Percentiles rank a stretch among this genome's conserved stretches.
These are phyloP conservation scores for Emergomyces orientalis DNA, from an alignment of 2,329 filamentous ascomycete species.

Conservation along the genomic window DNA sequence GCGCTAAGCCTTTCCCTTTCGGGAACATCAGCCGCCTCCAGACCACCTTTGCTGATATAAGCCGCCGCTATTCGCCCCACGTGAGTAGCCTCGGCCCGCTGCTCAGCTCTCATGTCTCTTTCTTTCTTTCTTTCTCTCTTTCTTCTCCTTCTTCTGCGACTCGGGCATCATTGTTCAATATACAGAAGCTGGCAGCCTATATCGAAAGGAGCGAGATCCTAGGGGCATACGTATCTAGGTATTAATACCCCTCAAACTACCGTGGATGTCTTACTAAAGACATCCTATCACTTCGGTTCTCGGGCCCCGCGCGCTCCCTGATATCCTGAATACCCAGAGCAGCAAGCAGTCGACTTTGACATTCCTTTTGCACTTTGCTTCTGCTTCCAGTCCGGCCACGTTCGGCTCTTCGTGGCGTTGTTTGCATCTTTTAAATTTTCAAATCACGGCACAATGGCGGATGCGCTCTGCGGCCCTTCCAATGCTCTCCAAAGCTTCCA, in stretches of 20 bases:
- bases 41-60: not conserved
- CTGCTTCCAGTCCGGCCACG: not conserved
- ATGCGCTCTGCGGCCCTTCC: constrained; percentile 63
- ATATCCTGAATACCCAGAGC: not conserved
- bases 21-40: not conserved
- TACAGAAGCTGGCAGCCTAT: not conserved
- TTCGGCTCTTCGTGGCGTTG: not conserved
- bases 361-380: not conserved
- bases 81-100: not conserved
- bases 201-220: not conserved
- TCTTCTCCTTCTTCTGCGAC: not conserved
- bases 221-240: not conserved
- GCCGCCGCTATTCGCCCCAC: not conserved
- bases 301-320: not conserved
- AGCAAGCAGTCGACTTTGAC: not conserved
- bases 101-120: no score
- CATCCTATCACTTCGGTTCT: not conserved
- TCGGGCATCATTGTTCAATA: not conserved
- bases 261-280: not conserved
- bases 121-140: not conserved
- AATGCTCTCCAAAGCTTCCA: constrained; percentile 66
- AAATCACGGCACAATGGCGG: constrained; percentile 46
- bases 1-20: not conserved
- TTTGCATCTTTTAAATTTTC: not conserved
- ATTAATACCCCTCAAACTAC: not conserved